Base-by-base conservation (phyloP, 2,329 filamentous ascomycete species). In the Huntiella omanensis region DNA sequence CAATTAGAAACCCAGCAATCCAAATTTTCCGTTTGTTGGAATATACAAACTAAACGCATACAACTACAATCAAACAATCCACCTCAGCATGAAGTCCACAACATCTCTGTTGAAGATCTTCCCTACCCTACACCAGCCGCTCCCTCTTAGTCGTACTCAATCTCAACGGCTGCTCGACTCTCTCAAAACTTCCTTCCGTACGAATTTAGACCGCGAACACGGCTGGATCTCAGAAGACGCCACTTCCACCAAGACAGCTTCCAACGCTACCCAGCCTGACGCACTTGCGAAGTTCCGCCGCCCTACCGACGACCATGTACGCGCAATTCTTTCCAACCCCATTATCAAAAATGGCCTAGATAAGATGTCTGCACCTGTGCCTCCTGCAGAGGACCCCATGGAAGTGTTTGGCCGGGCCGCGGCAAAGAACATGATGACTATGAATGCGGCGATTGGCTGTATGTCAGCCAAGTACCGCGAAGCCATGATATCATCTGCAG, bases 171-270 rank as follows among this genome's bases (percentile, higher is more conserved):
- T 76, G 6, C 69, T 75, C 51, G 64, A 73, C 46, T 64, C 66
- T 33, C 63, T 77, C 44, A 76, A 73, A 43, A 58, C 62, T 4
- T 75, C 71, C 2, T 77, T 77, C 55, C 66, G 72, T 44, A 64
- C 64, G 46, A 68, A 73, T 28, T 67, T 77, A n/a, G 71, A 75
- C 53, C 63, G 60, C 38, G 71, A 76, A 54, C 69, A 76, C 53
- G 71, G 71, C 50, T 66, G 60, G 54, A 55, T 61, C 28, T 52
- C 58, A 12, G 56, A 59, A 11, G 55, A 62, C 11, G 6, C 19
- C 10, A 12, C 28, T 49, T 7, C 50, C 43, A n/a, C 45, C 43
- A 22, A 33, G 43, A 32, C 49, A 15, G 44, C 51, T 15, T 53
- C 51, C 32, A 39, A 50, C 4, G 40, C 40, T 38, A 34, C 34